Conservation (phyloP, 2,329 filamentous ascomycete genomes). For the Aspergillus neoniger region DNA sequence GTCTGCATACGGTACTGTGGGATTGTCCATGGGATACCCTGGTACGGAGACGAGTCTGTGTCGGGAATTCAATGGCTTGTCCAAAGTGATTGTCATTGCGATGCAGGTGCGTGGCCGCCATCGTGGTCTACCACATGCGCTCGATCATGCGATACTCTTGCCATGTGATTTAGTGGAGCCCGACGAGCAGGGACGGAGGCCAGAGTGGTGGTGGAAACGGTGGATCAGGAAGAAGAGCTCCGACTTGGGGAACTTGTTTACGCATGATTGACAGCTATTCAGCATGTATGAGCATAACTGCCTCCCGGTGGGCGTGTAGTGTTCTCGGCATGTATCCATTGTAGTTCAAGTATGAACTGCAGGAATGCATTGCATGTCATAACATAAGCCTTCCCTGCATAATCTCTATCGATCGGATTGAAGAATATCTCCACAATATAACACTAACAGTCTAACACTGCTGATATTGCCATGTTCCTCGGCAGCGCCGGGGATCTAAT, state of each 20-base stretch:
- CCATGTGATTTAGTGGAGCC: constrained; percentile 52
- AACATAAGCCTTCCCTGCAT: too few relatives aligned
- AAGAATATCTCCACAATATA: too few relatives aligned
- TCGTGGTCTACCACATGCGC: constrained; percentile 63
- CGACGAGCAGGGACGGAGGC: constrained; percentile 7
- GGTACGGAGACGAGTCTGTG: constrained; percentile 74
- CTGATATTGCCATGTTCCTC: too few relatives aligned
- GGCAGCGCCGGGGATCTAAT: too few relatives aligned
- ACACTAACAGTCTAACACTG: too few relatives aligned
- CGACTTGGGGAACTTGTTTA: constrained; percentile 14
- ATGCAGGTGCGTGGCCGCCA: constrained; percentile 66
- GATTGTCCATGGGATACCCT: constrained; percentile 78
- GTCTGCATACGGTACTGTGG: constrained; percentile 88
- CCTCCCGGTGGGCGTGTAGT: too few relatives aligned
- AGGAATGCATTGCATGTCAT: too few relatives aligned
- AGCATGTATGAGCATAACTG: too few relatives aligned
- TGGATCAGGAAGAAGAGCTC: constrained; percentile 18
- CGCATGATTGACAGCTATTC: neutral
- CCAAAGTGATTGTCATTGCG: constrained; percentile 63
- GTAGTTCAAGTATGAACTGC: too few relatives aligned
- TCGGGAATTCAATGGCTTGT: constrained; percentile 71
- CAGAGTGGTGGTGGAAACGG: constrained; percentile 21
- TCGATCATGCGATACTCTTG: constrained; percentile 67
- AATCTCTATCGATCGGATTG: too few relatives aligned
- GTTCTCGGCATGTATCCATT: too few relatives aligned